phyloP scores from a whole-genome alignment of 78 protist species.

The Dictyostelium capitatum region DNA sequence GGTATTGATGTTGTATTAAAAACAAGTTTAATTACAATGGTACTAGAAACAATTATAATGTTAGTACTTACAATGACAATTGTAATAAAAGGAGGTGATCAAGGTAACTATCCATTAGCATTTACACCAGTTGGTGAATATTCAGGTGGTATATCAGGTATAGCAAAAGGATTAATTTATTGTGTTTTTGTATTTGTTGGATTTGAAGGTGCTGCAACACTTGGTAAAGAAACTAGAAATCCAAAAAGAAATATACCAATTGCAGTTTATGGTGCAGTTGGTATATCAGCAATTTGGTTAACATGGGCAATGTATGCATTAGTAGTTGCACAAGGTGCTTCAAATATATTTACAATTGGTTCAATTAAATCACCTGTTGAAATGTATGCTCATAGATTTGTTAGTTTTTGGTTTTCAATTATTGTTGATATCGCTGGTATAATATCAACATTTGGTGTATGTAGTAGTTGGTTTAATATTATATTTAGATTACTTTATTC shows the following conservation, averaged over 20 bases:
- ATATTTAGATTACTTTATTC: slow-evolving; percentile 40
- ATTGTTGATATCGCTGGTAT: slow-evolving; percentile 48
- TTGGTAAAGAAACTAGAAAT: slow-evolving; percentile 44
- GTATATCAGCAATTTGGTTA: slow-evolving; percentile 35
- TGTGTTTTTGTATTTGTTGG: slow-evolving; percentile 47
- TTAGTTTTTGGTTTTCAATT: slow-evolving; percentile 30
- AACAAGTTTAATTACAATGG: slow-evolving; percentile 16
- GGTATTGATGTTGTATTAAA: slow-evolving; percentile 49
- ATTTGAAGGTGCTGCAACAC: slow-evolving; percentile 51
- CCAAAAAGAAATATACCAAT: slow-evolving; percentile 40
- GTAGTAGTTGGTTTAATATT: slow-evolving; percentile 33
- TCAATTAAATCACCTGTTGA: not conserved
- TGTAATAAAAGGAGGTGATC: slow-evolving; percentile 52
- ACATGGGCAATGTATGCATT: slow-evolving; percentile 51
- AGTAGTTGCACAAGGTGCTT: slow-evolving; percentile 14
- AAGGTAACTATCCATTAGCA: slow-evolving; percentile 64
- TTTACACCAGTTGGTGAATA: slow-evolving; percentile 53
- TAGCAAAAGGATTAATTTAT: slow-evolving; percentile 30
- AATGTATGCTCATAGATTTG: not conserved
- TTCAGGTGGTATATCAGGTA: slow-evolving; percentile 18
- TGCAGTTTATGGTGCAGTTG: slow-evolving; percentile 51
- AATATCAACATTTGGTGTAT: slow-evolving; percentile 7
- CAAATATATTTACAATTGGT: not conserved
- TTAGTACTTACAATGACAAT: slow-evolving; percentile 2
- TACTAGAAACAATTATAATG: slow-evolving; percentile 7